Percentiles rank a stretch among this genome's conserved stretches.
These are phyloP conservation scores for Selaginella moellendorffii DNA, from an alignment of 75 land plant genomes.

Conservation along the genomic window DNA sequence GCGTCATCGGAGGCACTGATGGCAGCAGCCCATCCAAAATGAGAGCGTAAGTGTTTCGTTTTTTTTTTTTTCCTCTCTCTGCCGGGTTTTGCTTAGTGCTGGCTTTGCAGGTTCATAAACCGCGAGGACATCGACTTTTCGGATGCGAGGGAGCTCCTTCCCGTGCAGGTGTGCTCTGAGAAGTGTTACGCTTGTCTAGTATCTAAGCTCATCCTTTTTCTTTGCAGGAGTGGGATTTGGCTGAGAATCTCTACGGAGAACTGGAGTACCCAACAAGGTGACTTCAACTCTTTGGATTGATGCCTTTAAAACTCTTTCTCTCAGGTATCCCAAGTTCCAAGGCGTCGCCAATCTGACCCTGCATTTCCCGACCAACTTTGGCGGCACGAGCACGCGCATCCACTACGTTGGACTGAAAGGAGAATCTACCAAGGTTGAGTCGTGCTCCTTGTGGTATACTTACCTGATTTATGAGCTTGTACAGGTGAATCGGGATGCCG, in stretches of 20 bases:
- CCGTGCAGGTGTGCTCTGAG: conserved; percentile 92
- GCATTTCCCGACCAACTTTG: conserved; percentile 87
- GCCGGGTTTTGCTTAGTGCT: conserved; percentile 34
- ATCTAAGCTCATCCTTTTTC: background rate
- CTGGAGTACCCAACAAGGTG: conserved; percentile 92
- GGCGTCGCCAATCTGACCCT: conserved; percentile 79
- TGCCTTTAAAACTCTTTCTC: background rate
- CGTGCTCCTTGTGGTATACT: background rate
- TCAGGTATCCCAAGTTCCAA: conserved; percentile 84
- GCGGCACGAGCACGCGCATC: conserved; percentile 56
- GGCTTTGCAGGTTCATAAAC: conserved; percentile 62
- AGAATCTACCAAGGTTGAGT: conserved; percentile 70
- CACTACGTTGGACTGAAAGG: conserved; percentile 83
- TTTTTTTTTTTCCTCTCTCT: background rate
- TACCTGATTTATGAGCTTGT: no score
- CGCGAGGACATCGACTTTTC: conserved; percentile 92
- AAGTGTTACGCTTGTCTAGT: no score
- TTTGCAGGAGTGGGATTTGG: conserved; percentile 80
- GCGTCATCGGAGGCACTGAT: conserved; percentile 73
- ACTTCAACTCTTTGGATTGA: background rate
- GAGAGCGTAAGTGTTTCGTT: conserved; percentile 54
- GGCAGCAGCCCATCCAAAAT: conserved; percentile 87
- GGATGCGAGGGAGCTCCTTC: conserved; percentile 60
- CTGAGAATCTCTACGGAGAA: conserved; percentile 73
- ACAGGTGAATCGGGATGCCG: conserved; percentile 85